Evolutionary conservation across 2,329 filamentous ascomycete genomes (phyloP), one percentile per base, ranked within the genome.

Genomic region (Verticillium longisporum): DNA sequence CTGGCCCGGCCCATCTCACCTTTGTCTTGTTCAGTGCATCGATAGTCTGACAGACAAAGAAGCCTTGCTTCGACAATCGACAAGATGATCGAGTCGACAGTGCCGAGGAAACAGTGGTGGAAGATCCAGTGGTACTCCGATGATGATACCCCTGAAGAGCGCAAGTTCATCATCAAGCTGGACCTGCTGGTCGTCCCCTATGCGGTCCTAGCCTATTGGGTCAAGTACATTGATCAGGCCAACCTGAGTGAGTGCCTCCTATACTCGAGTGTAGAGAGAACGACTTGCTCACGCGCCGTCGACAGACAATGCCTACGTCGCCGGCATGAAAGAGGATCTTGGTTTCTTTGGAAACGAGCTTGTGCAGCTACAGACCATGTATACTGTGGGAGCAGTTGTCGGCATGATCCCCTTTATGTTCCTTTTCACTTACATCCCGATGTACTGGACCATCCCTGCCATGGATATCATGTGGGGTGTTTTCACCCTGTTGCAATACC

Each of bases 391-490:
- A 2, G 77, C 77, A 1, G 78, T 81, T 1, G 67, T 80, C 0
- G 79, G 79, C 11, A 78, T 80, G 66, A 65, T 83, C 5, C 79
- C 79, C 0, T 81, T 81, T 63, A 71, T 77, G 61, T 82, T 81
- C 61, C 69, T 84, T 1, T 80, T 83, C 63, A 79, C 76, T 18
- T 68, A 71, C 18, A 60, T 75, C 6, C 73, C 80, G 0, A 80
- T 84, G 69, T 75, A 77, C 61, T 83, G 75, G 72, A 66, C 80
- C 0, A 77, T 84, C 7, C 83, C 83, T 0, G 73, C 75, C n/a
- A 73, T 84, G 66, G 81, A 85, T 60, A 64, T 85, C 1, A 68
- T 74, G 2, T 86, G 84, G 83, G 82, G 82, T 0, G 68, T 85
- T 21, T 82, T 86, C 62, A 86, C 83, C 0, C 73, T 87, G 14